phyloP scores from a whole-genome alignment of 2,329 filamentous ascomycete genomes.

The Colletotrichum paranaense region DNA sequence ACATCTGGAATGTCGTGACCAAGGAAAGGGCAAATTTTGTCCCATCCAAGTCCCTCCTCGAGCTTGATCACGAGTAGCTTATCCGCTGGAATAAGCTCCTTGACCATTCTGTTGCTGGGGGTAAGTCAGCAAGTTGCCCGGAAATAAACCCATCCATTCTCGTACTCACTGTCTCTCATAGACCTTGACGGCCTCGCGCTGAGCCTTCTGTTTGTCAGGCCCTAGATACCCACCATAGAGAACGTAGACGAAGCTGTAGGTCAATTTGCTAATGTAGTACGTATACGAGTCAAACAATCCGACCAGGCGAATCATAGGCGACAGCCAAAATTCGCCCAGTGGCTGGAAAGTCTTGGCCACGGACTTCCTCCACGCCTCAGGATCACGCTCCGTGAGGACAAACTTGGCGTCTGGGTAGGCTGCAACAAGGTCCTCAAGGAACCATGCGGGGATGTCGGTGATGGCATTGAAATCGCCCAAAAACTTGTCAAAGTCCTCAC shows the following conservation, averaged over 20 bases:
- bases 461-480: conserved; percentile 48
- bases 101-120: conserved; percentile 40
- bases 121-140: background rate
- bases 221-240: conserved; percentile 11
- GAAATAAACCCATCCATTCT: background rate
- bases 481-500: conserved; percentile 53
- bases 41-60: conserved; percentile 49
- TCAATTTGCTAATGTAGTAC: conserved; percentile 3
- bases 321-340: conserved; percentile 16
- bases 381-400: conserved; percentile 47
- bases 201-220: background rate
- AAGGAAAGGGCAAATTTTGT: conserved; percentile 47
- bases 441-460: conserved; percentile 38
- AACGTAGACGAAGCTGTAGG: background rate
- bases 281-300: conserved; percentile 15
- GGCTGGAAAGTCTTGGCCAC: conserved; percentile 40
- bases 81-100: conserved; percentile 41
- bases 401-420: conserved; percentile 50
- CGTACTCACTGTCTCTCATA: conserved; percentile 15
- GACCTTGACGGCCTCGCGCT: conserved; percentile 5
- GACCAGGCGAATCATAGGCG: background rate
- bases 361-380: conserved; percentile 46
- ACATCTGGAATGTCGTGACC: conserved; percentile 43
- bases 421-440: conserved; percentile 43
- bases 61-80: conserved; percentile 44